Conservation (phyloP, 495 filamentous ascomycete species). For the Mycothermus thermophilus region DNA sequence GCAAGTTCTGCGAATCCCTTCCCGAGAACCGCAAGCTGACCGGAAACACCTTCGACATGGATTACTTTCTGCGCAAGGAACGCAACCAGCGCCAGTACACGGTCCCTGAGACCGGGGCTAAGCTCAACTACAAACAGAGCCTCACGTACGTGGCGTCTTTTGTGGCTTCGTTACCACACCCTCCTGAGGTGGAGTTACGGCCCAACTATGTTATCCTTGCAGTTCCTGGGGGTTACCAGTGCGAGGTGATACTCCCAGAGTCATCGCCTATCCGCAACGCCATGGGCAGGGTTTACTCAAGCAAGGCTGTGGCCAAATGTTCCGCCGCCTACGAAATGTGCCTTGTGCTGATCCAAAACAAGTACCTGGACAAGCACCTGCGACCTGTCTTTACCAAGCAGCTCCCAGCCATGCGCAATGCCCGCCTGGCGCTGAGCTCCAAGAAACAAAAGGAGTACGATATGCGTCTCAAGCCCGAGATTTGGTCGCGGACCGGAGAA, state of each 20-base stretch:
- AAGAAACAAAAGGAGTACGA: conserved; percentile 60
- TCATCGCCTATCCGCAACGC: conserved; percentile 55
- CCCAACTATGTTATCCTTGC: conserved; percentile 50
- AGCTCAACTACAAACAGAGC: conserved; percentile 63
- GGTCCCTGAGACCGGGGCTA: conserved; percentile 58
- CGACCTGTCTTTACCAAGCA: conserved; percentile 58
- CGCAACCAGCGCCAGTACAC: conserved; percentile 42
- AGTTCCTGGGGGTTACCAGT: conserved; percentile 49
- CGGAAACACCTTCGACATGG: conserved; percentile 44
- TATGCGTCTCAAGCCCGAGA: conserved; percentile 64
- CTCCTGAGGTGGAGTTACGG: conserved; percentile 37
- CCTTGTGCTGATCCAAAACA: conserved; percentile 48
- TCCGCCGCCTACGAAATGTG: conserved; percentile 84
- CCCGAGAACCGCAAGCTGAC: conserved; percentile 61
- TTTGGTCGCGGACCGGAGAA: conserved; percentile 48
- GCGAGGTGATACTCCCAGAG: conserved; percentile 71
- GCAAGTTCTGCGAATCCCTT: conserved; percentile 58
- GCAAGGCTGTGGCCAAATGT: conserved; percentile 71
- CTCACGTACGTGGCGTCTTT: conserved; percentile 47
- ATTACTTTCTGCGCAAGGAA: conserved; percentile 42
- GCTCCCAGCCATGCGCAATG: conserved; percentile 78
- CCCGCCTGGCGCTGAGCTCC: conserved; percentile 65
- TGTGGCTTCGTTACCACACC: conserved; percentile 44
- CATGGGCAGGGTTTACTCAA: conserved; percentile 44
- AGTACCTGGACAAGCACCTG: conserved; percentile 59